Conservation (phyloP, 2,329 filamentous ascomycete species). For the Xylariaceae sp. region DNA sequence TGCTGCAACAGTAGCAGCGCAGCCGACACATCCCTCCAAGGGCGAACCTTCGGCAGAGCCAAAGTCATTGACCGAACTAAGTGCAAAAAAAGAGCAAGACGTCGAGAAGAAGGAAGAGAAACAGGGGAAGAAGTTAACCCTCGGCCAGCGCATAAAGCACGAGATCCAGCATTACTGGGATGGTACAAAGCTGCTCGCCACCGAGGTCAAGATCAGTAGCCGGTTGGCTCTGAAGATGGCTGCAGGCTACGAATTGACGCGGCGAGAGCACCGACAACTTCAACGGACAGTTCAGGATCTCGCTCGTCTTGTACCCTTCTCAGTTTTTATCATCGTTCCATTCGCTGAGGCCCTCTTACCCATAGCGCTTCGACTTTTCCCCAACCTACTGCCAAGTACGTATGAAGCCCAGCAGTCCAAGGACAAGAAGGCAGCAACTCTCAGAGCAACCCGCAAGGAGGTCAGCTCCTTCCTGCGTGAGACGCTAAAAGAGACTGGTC, state of each 20-base stretch:
- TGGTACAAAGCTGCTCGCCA: constrained; percentile 90
- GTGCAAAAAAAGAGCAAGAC: constrained; percentile 66
- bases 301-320: constrained; percentile 90
- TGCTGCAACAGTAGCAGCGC: constrained; percentile 28
- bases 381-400: constrained; percentile 95
- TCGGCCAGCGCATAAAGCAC: constrained; percentile 94
- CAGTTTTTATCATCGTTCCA: constrained; percentile 94
- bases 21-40: constrained; percentile 37
- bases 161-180: constrained; percentile 97
- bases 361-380: constrained; percentile 91
- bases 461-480: constrained; percentile 88
- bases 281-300: constrained; percentile 93
- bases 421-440: constrained; percentile 81
- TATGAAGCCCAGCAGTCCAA: constrained; percentile 92
- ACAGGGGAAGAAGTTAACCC: constrained; percentile 82
- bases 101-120: constrained; percentile 70
- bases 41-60: constrained; percentile 46
- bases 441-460: constrained; percentile 88
- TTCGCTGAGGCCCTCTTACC: constrained; percentile 94
- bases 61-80: constrained; percentile 64
- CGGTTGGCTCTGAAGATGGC: constrained; percentile 95
- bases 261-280: constrained; percentile 91
- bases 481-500: constrained; percentile 89
- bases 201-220: constrained; percentile 92
- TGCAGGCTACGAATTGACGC: constrained; percentile 92